These are phyloP conservation scores for Lentinula boryana DNA, from an alignment of 768 basidiomycete genomes.

Conservation along the genomic window DNA sequence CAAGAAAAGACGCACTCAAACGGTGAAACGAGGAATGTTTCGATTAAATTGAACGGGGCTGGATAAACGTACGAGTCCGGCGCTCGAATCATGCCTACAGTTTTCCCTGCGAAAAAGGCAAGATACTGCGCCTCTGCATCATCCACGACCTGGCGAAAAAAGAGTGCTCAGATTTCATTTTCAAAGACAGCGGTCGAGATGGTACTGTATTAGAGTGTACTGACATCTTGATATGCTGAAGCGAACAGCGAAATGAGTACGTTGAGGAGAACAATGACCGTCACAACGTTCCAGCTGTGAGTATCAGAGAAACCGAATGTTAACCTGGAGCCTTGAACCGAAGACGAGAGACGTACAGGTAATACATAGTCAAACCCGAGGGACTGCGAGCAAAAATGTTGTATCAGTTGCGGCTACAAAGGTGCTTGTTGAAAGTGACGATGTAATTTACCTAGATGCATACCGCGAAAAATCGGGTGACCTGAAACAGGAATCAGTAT, in stretches of 20 bases:
- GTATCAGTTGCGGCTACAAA: not conserved
- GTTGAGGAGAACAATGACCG: slow-evolving; percentile 83
- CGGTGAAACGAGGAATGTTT: slow-evolving; percentile 74
- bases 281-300: slow-evolving; percentile 73
- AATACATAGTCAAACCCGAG: slow-evolving; percentile 65
- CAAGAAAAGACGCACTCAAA: slow-evolving; percentile 58
- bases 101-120: slow-evolving; percentile 86
- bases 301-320: not conserved
- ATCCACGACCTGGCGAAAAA: slow-evolving; percentile 52
- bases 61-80: slow-evolving; percentile 86
- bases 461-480: slow-evolving; percentile 66
- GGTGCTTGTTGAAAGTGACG: not conserved
- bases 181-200: no score
- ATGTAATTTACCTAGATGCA: slow-evolving; percentile 31
- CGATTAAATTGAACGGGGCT: slow-evolving; percentile 89
- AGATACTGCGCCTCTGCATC: slow-evolving; percentile 90
- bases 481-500: slow-evolving; percentile 23
- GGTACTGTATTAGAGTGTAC: slow-evolving; percentile 12
- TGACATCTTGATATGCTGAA: slow-evolving; percentile 83
- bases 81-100: slow-evolving; percentile 77
- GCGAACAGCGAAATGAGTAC: slow-evolving; percentile 94
- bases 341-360: slow-evolving; percentile 49
- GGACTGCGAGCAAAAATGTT: slow-evolving; percentile 26
- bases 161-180: not conserved
- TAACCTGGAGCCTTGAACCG: not conserved